Conservation (phyloP, 2,329 filamentous ascomycete genomes). For the Penicillium concentricum region DNA sequence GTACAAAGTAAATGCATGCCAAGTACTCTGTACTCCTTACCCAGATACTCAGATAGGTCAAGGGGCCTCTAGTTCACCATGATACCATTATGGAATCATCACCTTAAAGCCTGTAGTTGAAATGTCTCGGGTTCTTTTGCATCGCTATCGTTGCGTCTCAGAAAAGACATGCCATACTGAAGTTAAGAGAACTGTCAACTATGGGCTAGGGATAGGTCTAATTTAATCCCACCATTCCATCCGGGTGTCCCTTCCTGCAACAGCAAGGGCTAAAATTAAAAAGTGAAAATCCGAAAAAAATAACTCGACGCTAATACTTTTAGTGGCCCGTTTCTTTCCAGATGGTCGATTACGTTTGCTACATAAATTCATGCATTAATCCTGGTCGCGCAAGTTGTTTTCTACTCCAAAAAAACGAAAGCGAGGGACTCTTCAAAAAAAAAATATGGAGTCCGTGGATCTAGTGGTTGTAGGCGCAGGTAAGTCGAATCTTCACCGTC, state of each 20-base stretch:
- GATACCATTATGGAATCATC: neutral
- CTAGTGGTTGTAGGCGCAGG: conserved; percentile 33
- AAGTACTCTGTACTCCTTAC: neutral
- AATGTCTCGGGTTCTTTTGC: neutral
- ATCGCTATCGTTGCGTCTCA: neutral
- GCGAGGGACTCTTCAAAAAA: neutral
- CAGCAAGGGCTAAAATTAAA: neutral
- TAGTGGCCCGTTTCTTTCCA: neutral
- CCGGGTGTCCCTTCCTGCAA: neutral
- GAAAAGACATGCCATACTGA: neutral
- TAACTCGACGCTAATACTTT: neutral
- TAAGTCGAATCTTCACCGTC: conserved; percentile 8
- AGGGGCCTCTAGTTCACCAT: neutral
- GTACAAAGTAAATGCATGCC: conserved; percentile 3
- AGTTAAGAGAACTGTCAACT: neutral
- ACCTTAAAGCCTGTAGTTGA: neutral
- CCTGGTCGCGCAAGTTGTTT: neutral
- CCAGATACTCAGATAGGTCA: neutral
- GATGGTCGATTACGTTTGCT: neutral
- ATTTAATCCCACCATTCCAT: neutral
- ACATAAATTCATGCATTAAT: conserved; percentile 4
- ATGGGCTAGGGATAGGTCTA: neutral
- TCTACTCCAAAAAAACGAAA: neutral
- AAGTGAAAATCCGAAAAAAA: neutral
- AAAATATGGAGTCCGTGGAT: conserved; percentile 28